Evolutionary conservation across 805 yeast genomes (phyloP).

Genomic region (Dipodascus albidus): DNA sequence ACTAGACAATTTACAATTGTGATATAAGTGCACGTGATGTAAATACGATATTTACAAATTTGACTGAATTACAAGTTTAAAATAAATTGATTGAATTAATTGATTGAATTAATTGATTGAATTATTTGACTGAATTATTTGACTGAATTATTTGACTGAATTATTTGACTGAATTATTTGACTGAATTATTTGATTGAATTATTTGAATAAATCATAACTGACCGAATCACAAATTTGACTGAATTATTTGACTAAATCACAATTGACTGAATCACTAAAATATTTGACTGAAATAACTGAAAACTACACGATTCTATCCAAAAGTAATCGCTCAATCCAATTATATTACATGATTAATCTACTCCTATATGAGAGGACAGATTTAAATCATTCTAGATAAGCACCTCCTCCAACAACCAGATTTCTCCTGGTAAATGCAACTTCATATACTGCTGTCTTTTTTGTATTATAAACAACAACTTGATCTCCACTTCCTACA

Average conservation of each 20-base stretch:
- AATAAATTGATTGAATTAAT: too few species aligned
- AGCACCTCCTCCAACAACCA: conserved; percentile 90
- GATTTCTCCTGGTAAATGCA: conserved; percentile 79
- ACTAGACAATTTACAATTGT: not conserved
- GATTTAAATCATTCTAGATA: conserved; percentile 18
- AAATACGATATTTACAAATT: not conserved
- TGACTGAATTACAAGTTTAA: too few species aligned
- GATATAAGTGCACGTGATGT: not conserved
- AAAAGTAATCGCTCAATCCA: too few species aligned
- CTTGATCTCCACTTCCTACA: conserved; percentile 77
- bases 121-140: not conserved
- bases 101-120: not conserved
- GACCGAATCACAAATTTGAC: not conserved
- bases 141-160: too few species aligned
- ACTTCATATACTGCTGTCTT: conserved; percentile 90
- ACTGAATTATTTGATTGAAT: not conserved
- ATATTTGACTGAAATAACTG: too few species aligned
- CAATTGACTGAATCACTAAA: too few species aligned
- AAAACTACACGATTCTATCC: not conserved
- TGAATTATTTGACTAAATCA: too few species aligned
- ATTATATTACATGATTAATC: not conserved
- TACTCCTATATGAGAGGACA: not conserved
- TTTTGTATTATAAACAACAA: conserved; percentile 89
- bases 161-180: too few species aligned
- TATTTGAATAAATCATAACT: not conserved